Evolutionary conservation across 177 flowering plant genomes (phyloP), one percentile per base, ranked within the genome.

Genomic region (Vitis hybrid): DNA sequence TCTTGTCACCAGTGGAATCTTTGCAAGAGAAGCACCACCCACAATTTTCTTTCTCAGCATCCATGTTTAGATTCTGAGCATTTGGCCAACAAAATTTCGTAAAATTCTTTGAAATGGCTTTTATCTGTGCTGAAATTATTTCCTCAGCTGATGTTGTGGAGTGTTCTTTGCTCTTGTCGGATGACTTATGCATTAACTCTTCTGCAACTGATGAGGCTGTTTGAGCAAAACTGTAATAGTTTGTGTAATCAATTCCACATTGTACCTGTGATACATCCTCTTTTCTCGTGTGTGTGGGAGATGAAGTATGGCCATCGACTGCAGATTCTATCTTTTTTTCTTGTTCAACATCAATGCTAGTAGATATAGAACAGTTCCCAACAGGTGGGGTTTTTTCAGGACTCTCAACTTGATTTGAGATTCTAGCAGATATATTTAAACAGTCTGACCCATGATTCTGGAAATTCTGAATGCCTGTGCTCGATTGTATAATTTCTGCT

Each of bases 21-120:
- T 81, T 82, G 79, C 99, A 96, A 49, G 81, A 76, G 78, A 84
- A 81, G 81, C 99, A 96, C 99, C 99, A 96, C 11, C 97, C 97
- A 79, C 99, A 96, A 48, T 83, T 89, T 81, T 96, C 99, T 71
- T 79, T 91, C 71, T 54, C 67, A 4, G 72, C 80, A 71, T 81
- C 82, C 21, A 45, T 65, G 67, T 68, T 67, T 56, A 70, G 52
- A 19, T 76, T 72, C 51, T 69, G 79, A 74, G 82, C 69, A 75
- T 70, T 77, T 67, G 85, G 72, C 98, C 95, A 91, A 75, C 70
- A 74, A 81, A 89, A 90, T n/a, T 73, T 85, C 21, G 77, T 54
- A 51, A 67, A 74, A 51, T 77, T 83, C 69, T 83, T 87, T 40
- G 77, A 79, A 55, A 93, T 85, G 45, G 77, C 80, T 82, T 82